Evolutionary conservation across 352 stramenopile species (phyloP), one percentile per base, ranked within the genome.

Genomic region (Phytophthora litchii): DNA sequence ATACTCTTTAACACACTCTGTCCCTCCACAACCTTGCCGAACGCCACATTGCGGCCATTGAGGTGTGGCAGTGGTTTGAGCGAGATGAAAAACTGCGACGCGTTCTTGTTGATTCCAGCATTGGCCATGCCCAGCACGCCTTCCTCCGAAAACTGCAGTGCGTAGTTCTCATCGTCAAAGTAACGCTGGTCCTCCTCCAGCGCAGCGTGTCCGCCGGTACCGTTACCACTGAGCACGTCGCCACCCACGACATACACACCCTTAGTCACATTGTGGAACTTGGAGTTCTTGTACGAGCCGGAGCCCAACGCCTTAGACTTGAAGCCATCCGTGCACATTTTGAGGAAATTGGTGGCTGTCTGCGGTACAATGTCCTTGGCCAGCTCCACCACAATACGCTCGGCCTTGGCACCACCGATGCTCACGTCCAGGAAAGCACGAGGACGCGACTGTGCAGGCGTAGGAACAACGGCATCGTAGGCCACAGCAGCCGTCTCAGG

Each of bases 81-180:
- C 55, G 85, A 98, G 63, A 99, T 99, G 76, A 99, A 99, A 76
- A 99, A 99, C 82, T 99, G 98, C 64, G 88, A 98, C 4, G 97
- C 97, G 78, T 99, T 99, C 41, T 98, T 99, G 79, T 98, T 95
- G 46, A 88, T 77, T 27, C 97, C 97, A 29, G 87, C 86, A 75
- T 99, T 99, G 31, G 97, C 97, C 97, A 99, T 99, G 60, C 86
- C 86, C 46, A 95, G 58, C 34, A 95, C 86, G 42, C 86, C 86
- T 53, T 88, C 70, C 59, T 95, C 83, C 34, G 83, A 83, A 57
- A 92, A 95, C 70, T 91, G 86, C 44, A 95, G 74, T 47, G 82
- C 83, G 55, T 89, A 95, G 67, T 95, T 95, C 71, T 95, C 86
- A 59, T 95, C 86, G 42, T 90, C 73, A 63, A 95, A 95, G 70